Percentiles rank a stretch among this genome's conserved stretches.
phyloP scores from a whole-genome alignment of 768 basidiomycete genomes.

The Tricholoma sp. region DNA sequence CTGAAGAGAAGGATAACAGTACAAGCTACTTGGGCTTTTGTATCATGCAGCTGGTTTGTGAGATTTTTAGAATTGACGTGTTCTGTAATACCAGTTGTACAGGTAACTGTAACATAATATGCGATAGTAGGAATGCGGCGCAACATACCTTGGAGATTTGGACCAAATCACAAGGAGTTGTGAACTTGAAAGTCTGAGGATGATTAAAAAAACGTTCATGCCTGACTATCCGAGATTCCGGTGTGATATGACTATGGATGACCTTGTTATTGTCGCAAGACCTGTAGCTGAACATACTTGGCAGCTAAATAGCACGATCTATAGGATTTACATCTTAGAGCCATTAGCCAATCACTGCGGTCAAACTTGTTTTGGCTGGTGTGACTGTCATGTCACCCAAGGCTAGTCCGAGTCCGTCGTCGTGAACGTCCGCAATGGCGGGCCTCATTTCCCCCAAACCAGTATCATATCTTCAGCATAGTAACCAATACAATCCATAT shows the following conservation, averaged over 20 bases:
- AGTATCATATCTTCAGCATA: conserved; percentile 60
- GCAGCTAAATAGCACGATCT: no score
- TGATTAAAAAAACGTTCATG: no score
- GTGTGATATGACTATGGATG: no score
- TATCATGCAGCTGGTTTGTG: conserved; percentile 39
- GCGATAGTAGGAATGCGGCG: no score
- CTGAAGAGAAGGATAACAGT: conserved; percentile 24
- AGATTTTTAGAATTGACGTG: not conserved
- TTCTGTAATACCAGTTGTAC: conserved; percentile 4
- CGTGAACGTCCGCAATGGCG: conserved; percentile 40
- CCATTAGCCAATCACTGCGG: no score
- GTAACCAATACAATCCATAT: conserved; percentile 56
- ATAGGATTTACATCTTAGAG: not conserved
- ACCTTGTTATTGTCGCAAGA: no score
- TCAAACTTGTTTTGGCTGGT: not conserved
- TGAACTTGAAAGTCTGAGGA: no score
- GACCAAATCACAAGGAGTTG: no score
- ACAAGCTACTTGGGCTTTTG: conserved; percentile 42
- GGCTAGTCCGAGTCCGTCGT: not conserved
- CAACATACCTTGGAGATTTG: no score
- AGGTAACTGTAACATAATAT: not conserved
- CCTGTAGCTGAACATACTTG: no score
- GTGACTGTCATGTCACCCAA: conserved; percentile 10
- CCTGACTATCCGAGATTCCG: no score
- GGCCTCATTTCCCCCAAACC: conserved; percentile 61